A percentile compares a stretch with the other conserved stretches of the same genome.
Evolutionary conservation across 2,329 filamentous ascomycete genomes (phyloP).

Genomic region (Aspergillus versicolor): DNA sequence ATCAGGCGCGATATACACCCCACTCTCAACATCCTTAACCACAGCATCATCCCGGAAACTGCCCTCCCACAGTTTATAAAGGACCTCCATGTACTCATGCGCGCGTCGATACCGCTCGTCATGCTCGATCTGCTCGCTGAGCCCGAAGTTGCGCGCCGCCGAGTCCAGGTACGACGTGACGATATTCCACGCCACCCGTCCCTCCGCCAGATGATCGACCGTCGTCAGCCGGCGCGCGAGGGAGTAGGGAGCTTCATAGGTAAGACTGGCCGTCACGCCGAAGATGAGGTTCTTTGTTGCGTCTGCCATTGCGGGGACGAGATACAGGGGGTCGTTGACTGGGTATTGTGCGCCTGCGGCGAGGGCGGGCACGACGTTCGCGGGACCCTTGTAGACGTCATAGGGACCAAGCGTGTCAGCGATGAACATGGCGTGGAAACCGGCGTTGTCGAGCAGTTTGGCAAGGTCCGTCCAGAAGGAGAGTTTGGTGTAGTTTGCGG

Average conservation of each 20-base stretch:
- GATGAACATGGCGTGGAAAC: conserved; percentile 54
- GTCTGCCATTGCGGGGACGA: conserved; percentile 44
- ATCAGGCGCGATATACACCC: conserved; percentile 35
- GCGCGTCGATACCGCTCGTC: conserved; percentile 51
- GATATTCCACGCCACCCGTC: conserved; percentile 55
- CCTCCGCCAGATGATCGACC: conserved; percentile 53
- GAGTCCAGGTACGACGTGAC: conserved; percentile 51
- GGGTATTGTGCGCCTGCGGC: conserved; percentile 44
- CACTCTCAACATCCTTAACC: conserved; percentile 9
- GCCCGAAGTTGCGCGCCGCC: conserved; percentile 49
- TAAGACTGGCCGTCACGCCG: conserved; percentile 55
- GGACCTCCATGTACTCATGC: conserved; percentile 49
- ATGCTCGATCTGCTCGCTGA: conserved; percentile 48
- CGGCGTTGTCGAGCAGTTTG: conserved; percentile 48
- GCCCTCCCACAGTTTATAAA: conserved; percentile 53
- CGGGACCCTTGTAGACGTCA: conserved; percentile 47
- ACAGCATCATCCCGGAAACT: conserved; percentile 50
- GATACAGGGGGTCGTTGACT: conserved; percentile 18
- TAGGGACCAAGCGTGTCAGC: conserved; percentile 51
- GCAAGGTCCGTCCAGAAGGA: conserved; percentile 50
- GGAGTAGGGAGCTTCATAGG: conserved; percentile 56
- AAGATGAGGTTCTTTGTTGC: conserved; percentile 50
- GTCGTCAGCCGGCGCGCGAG: conserved; percentile 56
- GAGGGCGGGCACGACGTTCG: conserved; percentile 40
- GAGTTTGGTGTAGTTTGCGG: conserved; percentile 42